Evolutionary conservation across 2,329 filamentous ascomycete genomes (phyloP).

Genomic region (Alternaria brassicae): DNA sequence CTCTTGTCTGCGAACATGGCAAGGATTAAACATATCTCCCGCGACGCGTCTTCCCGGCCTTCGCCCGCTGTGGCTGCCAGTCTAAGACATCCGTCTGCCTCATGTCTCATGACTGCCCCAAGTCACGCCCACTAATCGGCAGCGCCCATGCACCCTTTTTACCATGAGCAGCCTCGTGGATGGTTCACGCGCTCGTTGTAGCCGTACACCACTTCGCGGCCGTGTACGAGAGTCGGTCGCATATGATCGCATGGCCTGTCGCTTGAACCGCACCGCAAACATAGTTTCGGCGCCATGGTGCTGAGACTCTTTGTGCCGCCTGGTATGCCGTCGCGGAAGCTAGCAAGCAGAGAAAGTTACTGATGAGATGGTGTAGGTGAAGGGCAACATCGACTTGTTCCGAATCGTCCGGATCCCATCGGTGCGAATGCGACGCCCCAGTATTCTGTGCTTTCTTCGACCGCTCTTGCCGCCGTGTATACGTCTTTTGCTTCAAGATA

Average conservation of each 20-base stretch:
- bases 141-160: constrained; percentile 13
- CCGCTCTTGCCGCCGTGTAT: constrained; percentile 35
- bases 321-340: constrained; percentile 22
- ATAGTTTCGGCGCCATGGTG: constrained; percentile 26
- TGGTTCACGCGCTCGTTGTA: constrained; percentile 12
- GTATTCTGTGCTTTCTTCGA: constrained; percentile 35
- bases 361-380: constrained; percentile 26
- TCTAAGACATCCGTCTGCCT: constrained; percentile 19
- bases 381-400: constrained; percentile 35
- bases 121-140: constrained; percentile 17
- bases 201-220: constrained; percentile 8
- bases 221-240: background rate
- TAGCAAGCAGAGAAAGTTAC: background rate
- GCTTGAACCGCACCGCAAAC: background rate
- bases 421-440: constrained; percentile 41
- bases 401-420: constrained; percentile 35
- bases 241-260: constrained; percentile 14
- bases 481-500: constrained; percentile 30
- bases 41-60: constrained; percentile 15
- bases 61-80: constrained; percentile 13
- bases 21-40: constrained; percentile 3
- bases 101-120: constrained; percentile 21
- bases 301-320: constrained; percentile 38
- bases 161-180: constrained; percentile 18
- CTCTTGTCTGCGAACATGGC: background rate